Base-by-base conservation (phyloP, 1,284 basidiomycete species). In the Amylostereum chailletii region DNA sequence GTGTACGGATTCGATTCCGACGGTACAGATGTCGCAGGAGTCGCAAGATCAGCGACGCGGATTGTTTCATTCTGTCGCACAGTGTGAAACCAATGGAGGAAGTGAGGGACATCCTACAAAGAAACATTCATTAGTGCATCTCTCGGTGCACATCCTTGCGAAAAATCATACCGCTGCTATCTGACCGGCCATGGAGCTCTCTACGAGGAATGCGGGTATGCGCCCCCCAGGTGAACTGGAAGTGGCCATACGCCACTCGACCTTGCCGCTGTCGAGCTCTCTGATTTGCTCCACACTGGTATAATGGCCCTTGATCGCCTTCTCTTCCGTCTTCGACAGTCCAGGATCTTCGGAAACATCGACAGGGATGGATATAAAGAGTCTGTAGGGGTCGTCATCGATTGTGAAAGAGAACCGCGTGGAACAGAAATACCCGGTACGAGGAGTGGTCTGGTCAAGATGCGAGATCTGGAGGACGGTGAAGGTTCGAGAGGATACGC, bases 191-290 rank as follows among this genome's bases (percentile, higher is more conserved):
- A 86, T 75, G 39, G 71, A 73, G 47, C 65, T 69, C 51, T 86
- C 79, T 1, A 73, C 72, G 48, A 87, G 51, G 56, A 83, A 83
- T 29, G 67, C 65, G 3, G 86, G 86, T 39, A 89, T 81, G 42
- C 63, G 72, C 6, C 86, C 86, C 32, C 83, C 84, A 8, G 84
- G 77, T 1, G 75, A 78, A 58, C 82, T 83, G n/a, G 83, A 82
- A 1, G 83, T 86, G 2, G 84, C 86, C 83, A 88, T 86, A 44
- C 77, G 71, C 86, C 87, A 90, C 62, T 88, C 84, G 4, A 79
- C 76, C 46, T 69, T 76, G 42, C 80, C 86, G 53, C 78, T 70
- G 11, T 77, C 77, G 32, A 83, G 71, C 62, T 86, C 82, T 43
- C 67, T 63, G 46, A 90, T 57, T 30, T 75, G 73, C 62, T 90